Evolutionary conservation across 2,329 filamentous ascomycete genomes (phyloP), one percentile per base, ranked within the genome.

Genomic region (Ceratocystis diversiconidia): DNA sequence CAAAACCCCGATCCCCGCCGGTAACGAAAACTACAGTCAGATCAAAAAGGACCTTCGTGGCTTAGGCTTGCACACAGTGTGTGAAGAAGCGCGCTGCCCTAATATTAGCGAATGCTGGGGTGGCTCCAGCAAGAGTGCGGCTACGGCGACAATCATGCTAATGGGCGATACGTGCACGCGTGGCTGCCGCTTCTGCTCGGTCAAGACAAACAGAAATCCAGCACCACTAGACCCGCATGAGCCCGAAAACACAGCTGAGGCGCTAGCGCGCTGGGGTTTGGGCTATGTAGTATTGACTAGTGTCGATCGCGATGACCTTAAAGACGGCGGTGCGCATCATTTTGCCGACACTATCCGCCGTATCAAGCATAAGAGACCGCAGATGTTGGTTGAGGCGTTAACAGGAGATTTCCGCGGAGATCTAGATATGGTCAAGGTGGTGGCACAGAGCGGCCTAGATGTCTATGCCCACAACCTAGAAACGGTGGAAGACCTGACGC

Each of bases 31-130:
- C 77, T 96, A 87, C 80, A 95, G 95, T 78, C 89, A 90, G 72
- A 95, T 99, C 76, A 96, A 96, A 80, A 86, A 88, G 69, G 94
- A 99, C 75, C 78, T 99, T 70, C 84, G 94, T 44, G 94, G 94
- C 0, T 78, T 99, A 68, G 88, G 89, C 66, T 79, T 99, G 66
- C 92, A 96, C 75, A 99, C 94, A 3, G 94, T 99, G 17, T 99
- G 94, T 76, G 94, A 99, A 77, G 94, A 99, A 78, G 94, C 94
- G 1, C 85, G 91, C 70, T 99, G 94, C 76, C 94, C 94, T 68
- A 99, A 99, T 76, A 96, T 99, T 68, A 91, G 88, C 69, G 92
- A 97, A 74, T 99, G 94, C 79, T 99, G 94, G 94, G 94, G 94
- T 68, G 94, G 94, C 43, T 85, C 81, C 73, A 85, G 88, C 74